These are phyloP conservation scores for Cornus suecica DNA, from an alignment of 148 eudicot species.

Conservation along the genomic window DNA sequence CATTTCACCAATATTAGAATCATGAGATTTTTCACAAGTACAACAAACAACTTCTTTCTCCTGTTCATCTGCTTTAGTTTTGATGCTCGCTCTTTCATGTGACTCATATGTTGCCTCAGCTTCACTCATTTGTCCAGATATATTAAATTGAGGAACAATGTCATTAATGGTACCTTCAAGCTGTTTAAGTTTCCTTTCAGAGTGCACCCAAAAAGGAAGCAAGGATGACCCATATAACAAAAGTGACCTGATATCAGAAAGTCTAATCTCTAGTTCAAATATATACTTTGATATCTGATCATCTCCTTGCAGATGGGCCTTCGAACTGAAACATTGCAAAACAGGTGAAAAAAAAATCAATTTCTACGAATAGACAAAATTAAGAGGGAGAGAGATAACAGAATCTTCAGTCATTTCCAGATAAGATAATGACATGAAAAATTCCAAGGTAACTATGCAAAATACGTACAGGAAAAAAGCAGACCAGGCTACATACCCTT, in stretches of 20 bases:
- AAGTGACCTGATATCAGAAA: constrained; percentile 73
- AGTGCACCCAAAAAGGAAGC: constrained; percentile 86
- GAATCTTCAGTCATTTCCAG: not conserved
- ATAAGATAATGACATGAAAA: not conserved
- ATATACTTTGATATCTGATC: constrained; percentile 44
- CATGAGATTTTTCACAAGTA: constrained; percentile 18
- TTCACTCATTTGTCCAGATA: constrained; percentile 25
- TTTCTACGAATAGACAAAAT: not conserved
- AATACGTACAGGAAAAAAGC: not conserved
- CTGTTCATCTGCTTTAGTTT: constrained; percentile 16
- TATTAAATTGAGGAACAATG: constrained; percentile 25
- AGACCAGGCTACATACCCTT: constrained; percentile 38
- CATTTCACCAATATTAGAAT: constrained; percentile 16
- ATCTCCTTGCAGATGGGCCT: constrained; percentile 27
- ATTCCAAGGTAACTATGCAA: not conserved
- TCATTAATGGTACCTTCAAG: constrained; percentile 52
- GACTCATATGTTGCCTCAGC: constrained; percentile 20
- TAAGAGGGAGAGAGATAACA: not conserved
- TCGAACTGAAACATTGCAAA: constrained; percentile 36
- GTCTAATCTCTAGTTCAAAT: constrained; percentile 73
- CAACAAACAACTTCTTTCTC: constrained; percentile 19
- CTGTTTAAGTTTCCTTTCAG: constrained; percentile 57
- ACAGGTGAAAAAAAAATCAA: constrained; percentile 6
- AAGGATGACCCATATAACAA: constrained; percentile 56
- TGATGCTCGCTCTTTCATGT: constrained; percentile 24